Evolutionary conservation across 169 alveolate species (phyloP).

Genomic region (Plasmodium ovale): DNA sequence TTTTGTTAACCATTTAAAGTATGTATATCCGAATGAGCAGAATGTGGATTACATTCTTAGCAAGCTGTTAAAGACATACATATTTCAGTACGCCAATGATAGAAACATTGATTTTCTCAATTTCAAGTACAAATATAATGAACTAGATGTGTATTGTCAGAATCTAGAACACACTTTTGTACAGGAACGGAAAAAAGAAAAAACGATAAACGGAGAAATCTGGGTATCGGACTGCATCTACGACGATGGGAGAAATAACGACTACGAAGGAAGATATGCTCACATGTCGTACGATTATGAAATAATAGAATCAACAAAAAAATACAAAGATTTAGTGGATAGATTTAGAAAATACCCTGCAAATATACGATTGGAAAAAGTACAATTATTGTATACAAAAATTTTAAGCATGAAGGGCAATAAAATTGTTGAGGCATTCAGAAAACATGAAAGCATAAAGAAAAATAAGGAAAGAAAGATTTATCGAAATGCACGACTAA

Average conservation of each 20-base stretch:
- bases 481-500: slow-evolving; percentile 33
- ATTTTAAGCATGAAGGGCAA: slow-evolving; percentile 59
- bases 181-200: not conserved
- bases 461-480: slow-evolving; percentile 43
- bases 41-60: slow-evolving; percentile 79
- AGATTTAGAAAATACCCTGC: slow-evolving; percentile 50
- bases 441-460: slow-evolving; percentile 77
- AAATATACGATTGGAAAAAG: slow-evolving; percentile 43
- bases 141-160: slow-evolving; percentile 47
- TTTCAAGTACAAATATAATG: slow-evolving; percentile 59
- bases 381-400: slow-evolving; percentile 48
- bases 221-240: not conserved
- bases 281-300: slow-evolving; percentile 55
- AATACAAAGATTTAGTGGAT: slow-evolving; percentile 38
- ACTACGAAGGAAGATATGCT: slow-evolving; percentile 38
- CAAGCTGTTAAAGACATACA: slow-evolving; percentile 79
- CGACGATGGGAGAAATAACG: slow-evolving; percentile 16
- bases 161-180: not conserved
- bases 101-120: slow-evolving; percentile 55
- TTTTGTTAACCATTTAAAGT: slow-evolving; percentile 77
- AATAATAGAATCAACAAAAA: slow-evolving; percentile 38
- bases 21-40: slow-evolving; percentile 79
- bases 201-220: not conserved
- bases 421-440: slow-evolving; percentile 52
- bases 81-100: slow-evolving; percentile 80